Conservation (phyloP, 139 green algal genomes). For the Chlorokybus atmophyticus region DNA sequence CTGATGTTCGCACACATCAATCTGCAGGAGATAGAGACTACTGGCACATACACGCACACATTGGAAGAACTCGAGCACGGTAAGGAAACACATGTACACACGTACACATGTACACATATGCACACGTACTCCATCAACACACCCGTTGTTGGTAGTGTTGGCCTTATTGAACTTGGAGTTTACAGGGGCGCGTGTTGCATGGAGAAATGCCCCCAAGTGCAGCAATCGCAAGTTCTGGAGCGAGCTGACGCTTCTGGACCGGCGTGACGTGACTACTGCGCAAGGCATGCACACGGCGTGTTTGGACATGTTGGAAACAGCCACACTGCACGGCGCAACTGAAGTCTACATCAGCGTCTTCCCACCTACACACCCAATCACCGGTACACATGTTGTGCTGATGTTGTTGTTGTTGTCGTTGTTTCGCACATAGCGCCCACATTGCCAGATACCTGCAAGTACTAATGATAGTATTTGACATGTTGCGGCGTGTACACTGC, state of each 20-base stretch:
- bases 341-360: conserved; percentile 33
- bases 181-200: conserved; percentile 24
- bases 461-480: too few relatives aligned
- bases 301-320: conserved; percentile 18
- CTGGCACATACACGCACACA: conserved; percentile 21
- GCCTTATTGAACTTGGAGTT: neutral
- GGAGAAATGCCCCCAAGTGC: conserved; percentile 43
- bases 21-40: conserved; percentile 1
- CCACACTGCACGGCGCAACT: conserved; percentile 19
- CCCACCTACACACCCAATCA: conserved; percentile 22
- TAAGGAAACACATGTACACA: neutral
- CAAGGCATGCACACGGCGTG: conserved; percentile 24
- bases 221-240: conserved; percentile 31
- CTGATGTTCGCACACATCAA: too few relatives aligned
- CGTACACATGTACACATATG: neutral
- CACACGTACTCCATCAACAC: neutral
- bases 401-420: too few relatives aligned
- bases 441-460: too few relatives aligned
- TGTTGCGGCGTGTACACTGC: too few relatives aligned
- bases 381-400: too few relatives aligned
- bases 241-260: conserved; percentile 34
- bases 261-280: conserved; percentile 21
- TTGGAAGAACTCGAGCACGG: conserved; percentile 13
- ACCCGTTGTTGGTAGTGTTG: neutral
- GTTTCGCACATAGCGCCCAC: too few relatives aligned